phyloP scores from a whole-genome alignment of 768 basidiomycete species.

The Trametes cubensis region DNA sequence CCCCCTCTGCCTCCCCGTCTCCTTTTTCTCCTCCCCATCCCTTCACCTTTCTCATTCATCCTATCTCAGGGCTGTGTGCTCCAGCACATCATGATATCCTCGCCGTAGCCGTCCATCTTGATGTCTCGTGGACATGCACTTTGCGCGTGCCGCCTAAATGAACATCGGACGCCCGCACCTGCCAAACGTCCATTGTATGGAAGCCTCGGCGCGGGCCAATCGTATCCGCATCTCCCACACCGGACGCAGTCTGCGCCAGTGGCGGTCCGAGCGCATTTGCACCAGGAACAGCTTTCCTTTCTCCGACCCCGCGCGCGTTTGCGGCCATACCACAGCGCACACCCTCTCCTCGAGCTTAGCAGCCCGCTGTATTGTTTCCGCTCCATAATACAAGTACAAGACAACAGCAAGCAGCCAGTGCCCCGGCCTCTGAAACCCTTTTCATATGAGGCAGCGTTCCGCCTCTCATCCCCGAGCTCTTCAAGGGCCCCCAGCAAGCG shows the following conservation, averaged over 20 bases:
- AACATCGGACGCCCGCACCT: conserved; percentile 9
- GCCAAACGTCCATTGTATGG: conserved; percentile 8
- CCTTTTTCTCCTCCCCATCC: neutral
- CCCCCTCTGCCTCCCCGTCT: neutral
- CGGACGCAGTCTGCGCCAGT: neutral
- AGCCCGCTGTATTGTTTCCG: neutral
- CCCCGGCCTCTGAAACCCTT: conserved; percentile 7
- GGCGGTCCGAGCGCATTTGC: conserved; percentile 12
- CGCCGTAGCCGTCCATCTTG: neutral
- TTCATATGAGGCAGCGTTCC: neutral
- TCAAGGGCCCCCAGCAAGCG: conserved; percentile 54
- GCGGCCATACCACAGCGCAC: too few species aligned
- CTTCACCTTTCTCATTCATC: neutral
- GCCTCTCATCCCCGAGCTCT: conserved; percentile 32
- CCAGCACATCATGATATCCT: too few species aligned
- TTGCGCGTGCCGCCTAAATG: conserved; percentile 13
- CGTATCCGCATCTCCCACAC: conserved; percentile 3
- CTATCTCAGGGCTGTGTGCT: neutral
- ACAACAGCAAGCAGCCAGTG: neutral
- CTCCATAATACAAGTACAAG: conserved; percentile 6
- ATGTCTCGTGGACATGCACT: neutral
- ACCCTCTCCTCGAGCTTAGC: too few species aligned
- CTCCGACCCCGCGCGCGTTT: neutral
- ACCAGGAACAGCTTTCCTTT: conserved; percentile 12
- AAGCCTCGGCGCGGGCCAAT: conserved; percentile 7